Conservation (phyloP, 169 alveolate genomes). For the Plasmodium vinckei region DNA sequence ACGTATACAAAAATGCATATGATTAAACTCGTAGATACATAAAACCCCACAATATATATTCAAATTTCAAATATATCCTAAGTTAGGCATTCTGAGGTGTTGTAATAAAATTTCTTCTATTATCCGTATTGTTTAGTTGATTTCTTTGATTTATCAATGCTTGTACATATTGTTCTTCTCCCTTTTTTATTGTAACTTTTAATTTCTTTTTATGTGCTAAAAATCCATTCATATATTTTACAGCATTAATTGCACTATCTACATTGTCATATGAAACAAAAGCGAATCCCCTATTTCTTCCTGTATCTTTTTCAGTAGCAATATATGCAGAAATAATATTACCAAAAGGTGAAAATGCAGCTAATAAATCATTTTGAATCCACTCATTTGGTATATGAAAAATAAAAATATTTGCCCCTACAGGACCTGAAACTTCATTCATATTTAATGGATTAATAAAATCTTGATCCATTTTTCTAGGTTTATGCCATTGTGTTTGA, state of each 20-base stretch:
- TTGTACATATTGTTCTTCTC: slow-evolving; percentile 85
- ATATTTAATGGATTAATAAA: slow-evolving; percentile 57
- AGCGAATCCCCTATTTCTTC: slow-evolving; percentile 93
- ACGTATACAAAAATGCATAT: slow-evolving; percentile 5
- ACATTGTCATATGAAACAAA: slow-evolving; percentile 92
- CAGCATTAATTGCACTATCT: slow-evolving; percentile 92
- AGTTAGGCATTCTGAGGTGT: slow-evolving; percentile 13
- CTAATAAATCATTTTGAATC: slow-evolving; percentile 89
- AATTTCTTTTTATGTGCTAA: slow-evolving; percentile 89
- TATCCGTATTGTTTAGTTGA: slow-evolving; percentile 26
- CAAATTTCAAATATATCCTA: too few species aligned
- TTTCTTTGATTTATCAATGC: slow-evolving; percentile 56
- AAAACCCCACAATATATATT: background rate
- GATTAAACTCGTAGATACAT: background rate
- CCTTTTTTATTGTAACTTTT: slow-evolving; percentile 91
- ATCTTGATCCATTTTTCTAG: slow-evolving; percentile 87
- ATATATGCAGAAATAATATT: slow-evolving; percentile 91
- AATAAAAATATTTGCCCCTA: slow-evolving; percentile 93
- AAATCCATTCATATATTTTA: slow-evolving; percentile 91
- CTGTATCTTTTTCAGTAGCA: slow-evolving; percentile 91
- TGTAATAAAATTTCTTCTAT: slow-evolving; percentile 36
- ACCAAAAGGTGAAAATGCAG: slow-evolving; percentile 91
- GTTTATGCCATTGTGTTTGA: slow-evolving; percentile 93
- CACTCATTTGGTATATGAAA: slow-evolving; percentile 95
- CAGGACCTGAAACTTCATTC: slow-evolving; percentile 88